Conservation (phyloP, 495 filamentous ascomycete genomes). For the Corynascus novoguineensis region DNA sequence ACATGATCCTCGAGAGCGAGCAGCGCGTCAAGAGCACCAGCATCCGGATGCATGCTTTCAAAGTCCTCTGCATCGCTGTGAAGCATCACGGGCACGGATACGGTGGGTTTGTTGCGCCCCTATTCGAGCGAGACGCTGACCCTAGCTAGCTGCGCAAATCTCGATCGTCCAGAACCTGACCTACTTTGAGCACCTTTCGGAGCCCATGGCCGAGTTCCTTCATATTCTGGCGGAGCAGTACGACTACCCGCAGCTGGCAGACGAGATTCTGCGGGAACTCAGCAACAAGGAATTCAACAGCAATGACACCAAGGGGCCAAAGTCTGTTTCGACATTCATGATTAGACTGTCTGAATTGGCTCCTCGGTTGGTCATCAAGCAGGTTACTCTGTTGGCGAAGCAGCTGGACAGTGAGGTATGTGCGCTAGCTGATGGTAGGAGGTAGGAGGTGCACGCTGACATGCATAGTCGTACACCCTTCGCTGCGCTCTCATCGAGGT, state of each 20-base stretch:
- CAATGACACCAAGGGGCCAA: conserved; percentile 90
- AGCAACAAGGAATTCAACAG: conserved; percentile 97
- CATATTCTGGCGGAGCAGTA: conserved; percentile 97
- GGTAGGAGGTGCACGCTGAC: neutral
- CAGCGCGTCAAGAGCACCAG: conserved; percentile 84
- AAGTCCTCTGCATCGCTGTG: conserved; percentile 90
- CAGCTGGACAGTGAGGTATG: conserved; percentile 77
- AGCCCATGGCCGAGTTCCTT: conserved; percentile 97
- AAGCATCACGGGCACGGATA: conserved; percentile 98
- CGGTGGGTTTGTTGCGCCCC: conserved; percentile 52
- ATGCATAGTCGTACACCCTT: conserved; percentile 69
- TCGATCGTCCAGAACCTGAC: conserved; percentile 95
- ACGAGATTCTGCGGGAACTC: conserved; percentile 89
- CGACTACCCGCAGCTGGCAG: conserved; percentile 91
- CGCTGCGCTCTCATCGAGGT: conserved; percentile 93
- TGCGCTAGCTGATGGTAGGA: too few species aligned
- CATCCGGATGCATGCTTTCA: conserved; percentile 94
- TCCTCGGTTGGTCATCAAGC: conserved; percentile 89
- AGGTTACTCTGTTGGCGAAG: conserved; percentile 90
- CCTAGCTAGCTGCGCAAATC: conserved; percentile 78
- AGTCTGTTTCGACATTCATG: conserved; percentile 96
- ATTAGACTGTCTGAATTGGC: conserved; percentile 92
- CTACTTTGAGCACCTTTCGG: conserved; percentile 95
- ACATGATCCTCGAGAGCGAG: conserved; percentile 90
- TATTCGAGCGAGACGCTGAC: conserved; percentile 21